Evolutionary conservation across 2,329 filamentous ascomycete genomes (phyloP).

Genomic region (Hortaea werneckii): DNA sequence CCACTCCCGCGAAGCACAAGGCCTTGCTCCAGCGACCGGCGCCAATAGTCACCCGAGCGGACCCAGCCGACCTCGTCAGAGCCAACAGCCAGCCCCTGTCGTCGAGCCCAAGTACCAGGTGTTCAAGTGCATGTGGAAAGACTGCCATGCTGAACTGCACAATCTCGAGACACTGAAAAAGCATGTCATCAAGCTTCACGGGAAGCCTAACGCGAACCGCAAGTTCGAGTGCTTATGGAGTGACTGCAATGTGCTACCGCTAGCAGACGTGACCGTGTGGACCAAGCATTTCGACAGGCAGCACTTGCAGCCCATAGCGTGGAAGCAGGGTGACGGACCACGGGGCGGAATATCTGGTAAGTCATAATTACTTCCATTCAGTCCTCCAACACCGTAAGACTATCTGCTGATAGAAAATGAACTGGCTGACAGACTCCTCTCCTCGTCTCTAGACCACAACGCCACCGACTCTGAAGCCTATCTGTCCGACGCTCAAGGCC

Average conservation of each 20-base stretch:
- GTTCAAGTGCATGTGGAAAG: conserved; percentile 49
- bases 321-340: conserved; percentile 51
- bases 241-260: conserved; percentile 27
- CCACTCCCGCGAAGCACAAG: conserved; percentile 29
- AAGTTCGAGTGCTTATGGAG: conserved; percentile 38
- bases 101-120: conserved; percentile 31
- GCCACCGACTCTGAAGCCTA: conserved; percentile 32
- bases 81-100: neutral
- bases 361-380: conserved; percentile 16
- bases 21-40: conserved; percentile 11
- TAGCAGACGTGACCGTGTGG: conserved; percentile 34
- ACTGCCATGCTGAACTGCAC: conserved; percentile 49
- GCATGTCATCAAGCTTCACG: conserved; percentile 49
- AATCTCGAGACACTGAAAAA: conserved; percentile 50
- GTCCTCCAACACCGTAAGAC: too few relatives aligned
- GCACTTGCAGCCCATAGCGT: conserved; percentile 46
- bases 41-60: conserved; percentile 9
- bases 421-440: too few relatives aligned
- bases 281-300: conserved; percentile 40
- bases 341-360: conserved; percentile 46
- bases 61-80: neutral
- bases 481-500: conserved; percentile 37
- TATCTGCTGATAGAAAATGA: neutral
- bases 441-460: conserved; percentile 20
- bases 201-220: conserved; percentile 24